Base-by-base conservation (phyloP, 1,284 basidiomycete species). In the Rhodotorula mucilaginosa region DNA sequence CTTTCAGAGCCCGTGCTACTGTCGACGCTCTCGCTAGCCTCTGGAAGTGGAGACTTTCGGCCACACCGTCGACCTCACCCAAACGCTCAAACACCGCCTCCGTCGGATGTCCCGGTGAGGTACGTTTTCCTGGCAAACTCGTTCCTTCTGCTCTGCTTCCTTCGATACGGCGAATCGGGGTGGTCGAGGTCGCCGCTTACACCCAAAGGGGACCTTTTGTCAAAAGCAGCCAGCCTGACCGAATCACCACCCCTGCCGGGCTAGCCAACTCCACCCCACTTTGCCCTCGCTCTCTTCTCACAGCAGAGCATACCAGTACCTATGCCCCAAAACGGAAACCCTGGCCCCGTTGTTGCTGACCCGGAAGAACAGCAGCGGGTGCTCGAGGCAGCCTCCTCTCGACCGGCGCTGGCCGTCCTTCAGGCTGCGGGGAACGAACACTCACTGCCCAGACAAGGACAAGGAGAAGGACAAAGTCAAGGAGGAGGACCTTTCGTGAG, bases 331-430 rank as follows among this genome's bases (percentile, higher is more conserved):
- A 34, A 34, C 34, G 34, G 6, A 34, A 34, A 34, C 23, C 29
- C 19, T 15, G 1, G 7, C 31, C 19, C 12, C 44, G 23, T n/a
- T 13, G 13, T 46, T 15, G 15, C 8, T 16, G 23, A 6, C 48
- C 5, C 21, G 6, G 2, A 7, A 12, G 46, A 6, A 5, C 2
- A 29, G 26, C 51, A 10, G 18, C 18, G 26, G 8, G 10, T 29
- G 31, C n/a, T 57, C 63, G 26, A 7, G 44, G 39, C 5, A 6
- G 5, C 48, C 26, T 49, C 48, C 2, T 15, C 26, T 8, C 63
- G 63, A 5, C 63, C 63, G 1, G 63, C 26, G 6, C 54, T 57
- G 21, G 63, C 63, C 1, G 63, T 64, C 23, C 48, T 64, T 29
- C 63, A 64, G 63, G 52, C 54, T 15, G 13, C 54, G 49, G 49